Evolutionary conservation across 2,329 filamentous ascomycete species (phyloP), one percentile per base, ranked within the genome.

Genomic region (Trichoderma polysporum): DNA sequence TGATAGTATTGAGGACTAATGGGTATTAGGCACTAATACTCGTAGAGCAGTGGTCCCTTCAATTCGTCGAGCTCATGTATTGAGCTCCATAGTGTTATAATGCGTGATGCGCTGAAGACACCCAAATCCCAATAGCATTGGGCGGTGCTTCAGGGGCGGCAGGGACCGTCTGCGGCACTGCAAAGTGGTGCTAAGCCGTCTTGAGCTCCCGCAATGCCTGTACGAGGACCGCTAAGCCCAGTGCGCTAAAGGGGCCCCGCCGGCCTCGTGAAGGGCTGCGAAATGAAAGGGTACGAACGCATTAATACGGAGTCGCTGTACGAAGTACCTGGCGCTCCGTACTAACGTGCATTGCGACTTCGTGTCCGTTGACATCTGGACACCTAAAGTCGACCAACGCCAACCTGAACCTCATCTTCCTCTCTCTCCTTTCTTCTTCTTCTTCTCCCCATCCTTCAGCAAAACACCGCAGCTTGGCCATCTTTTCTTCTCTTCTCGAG

Each of bases 201-300:
- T 56, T 35, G 53, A 37, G 53, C 52, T 35, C 52, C 52, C 52
- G 59, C 29, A 25, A 45, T 52, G 39, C 41, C 31, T 61, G 58
- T 58, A 59, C 35, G 45, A 50, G 45, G 19, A n/a, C 60, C 50
- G 60, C 60, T 64, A 64, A 64, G 60, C 60, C 60, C 50, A 64
- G 50, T 35, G 50, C 60, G 60, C 50, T 41, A 64, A 49, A 50
- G 41, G 52, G 39, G 39, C 57, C 41, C 39, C n/a, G 25, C 29
- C n/a, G 39, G 29, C 41, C 50, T 47, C 57, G 57, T 59, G 31
- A 37, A 39, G 19, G 19, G 53, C 7, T 12, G 31, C 37, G 35
- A 31, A 39, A 49, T 58, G 25, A 25, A 37, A 56, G 33, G 57
- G 57, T 35, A 60, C 39, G 17, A 59, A 45, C 17, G 56, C 56